phyloP scores from a whole-genome alignment of 306 rosid species.

The Oxytropis ochrocephala region DNA sequence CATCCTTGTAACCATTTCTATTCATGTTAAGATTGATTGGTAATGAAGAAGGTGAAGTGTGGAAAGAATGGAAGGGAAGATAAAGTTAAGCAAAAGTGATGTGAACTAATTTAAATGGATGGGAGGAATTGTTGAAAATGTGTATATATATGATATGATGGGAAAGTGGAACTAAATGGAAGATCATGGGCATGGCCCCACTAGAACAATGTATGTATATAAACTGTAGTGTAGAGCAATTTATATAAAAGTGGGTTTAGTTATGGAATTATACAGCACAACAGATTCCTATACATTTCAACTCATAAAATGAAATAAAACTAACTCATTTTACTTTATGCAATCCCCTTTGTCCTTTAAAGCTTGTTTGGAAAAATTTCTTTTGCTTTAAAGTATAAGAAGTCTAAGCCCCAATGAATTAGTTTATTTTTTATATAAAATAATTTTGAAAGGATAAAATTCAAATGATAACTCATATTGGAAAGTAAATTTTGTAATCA shows the following conservation, averaged over 20 bases:
- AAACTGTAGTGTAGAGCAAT: background rate
- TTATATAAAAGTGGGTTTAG: background rate
- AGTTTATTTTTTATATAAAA: background rate
- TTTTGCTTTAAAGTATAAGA: background rate
- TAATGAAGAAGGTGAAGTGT: background rate
- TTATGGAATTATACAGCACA: background rate
- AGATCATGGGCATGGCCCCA: slow-evolving; percentile 32
- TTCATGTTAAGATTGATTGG: background rate
- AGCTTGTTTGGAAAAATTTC: background rate
- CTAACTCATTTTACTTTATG: background rate
- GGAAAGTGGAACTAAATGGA: slow-evolving; percentile 27
- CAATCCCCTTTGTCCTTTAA: background rate
- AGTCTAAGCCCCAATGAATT: background rate
- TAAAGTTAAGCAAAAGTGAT: background rate
- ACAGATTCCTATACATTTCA: background rate
- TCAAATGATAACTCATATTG: no score
- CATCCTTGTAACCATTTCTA: slow-evolving; percentile 49
- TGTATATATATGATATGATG: slow-evolving; percentile 34
- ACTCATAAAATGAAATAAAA: background rate
- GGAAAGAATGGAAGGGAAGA: background rate
- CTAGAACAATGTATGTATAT: background rate
- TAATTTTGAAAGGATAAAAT: no score
- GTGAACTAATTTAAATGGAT: slow-evolving; percentile 11
- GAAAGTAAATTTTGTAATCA: no score
- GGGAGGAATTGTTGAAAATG: slow-evolving; percentile 12